phyloP scores from a whole-genome alignment of 352 stramenopile genomes.

The Phytophthora tubulina region DNA sequence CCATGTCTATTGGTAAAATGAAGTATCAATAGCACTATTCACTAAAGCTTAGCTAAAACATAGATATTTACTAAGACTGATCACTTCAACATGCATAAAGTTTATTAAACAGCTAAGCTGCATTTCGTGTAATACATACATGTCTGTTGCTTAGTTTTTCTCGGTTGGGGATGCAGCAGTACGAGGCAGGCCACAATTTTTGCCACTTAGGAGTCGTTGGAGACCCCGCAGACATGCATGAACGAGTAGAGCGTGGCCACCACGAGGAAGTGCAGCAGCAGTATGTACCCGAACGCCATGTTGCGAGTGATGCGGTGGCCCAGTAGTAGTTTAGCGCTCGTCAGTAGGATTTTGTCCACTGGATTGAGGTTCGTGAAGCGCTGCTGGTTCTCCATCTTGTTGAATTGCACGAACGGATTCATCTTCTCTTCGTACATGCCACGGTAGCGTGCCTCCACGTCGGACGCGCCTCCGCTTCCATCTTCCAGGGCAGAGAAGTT shows the following conservation, averaged over 20 bases:
- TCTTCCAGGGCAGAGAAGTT: conserved; percentile 52
- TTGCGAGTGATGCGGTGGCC: conserved; percentile 85
- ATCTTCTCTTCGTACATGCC: conserved; percentile 93
- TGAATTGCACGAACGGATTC: conserved; percentile 94
- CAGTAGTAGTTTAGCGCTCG: conserved; percentile 85
- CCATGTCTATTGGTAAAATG: conserved; percentile 37
- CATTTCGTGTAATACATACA: too few relatives aligned
- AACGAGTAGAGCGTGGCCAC: conserved; percentile 89
- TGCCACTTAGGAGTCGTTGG: conserved; percentile 59
- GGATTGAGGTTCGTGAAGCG: conserved; percentile 92
- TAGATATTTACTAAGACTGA: neutral
- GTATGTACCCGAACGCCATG: conserved; percentile 86
- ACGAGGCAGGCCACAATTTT: neutral
- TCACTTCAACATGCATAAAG: conserved; percentile 3
- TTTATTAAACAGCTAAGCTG: too few relatives aligned
- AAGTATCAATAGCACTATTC: neutral
- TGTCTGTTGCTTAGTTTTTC: neutral
- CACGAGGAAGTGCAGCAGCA: conserved; percentile 89
- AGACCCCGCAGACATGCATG: conserved; percentile 87
- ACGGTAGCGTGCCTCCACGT: conserved; percentile 86
- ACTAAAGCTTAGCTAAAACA: neutral
- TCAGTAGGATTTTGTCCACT: conserved; percentile 92
- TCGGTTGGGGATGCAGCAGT: too few relatives aligned
- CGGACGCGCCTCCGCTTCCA: conserved; percentile 35
- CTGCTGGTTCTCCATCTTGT: conserved; percentile 90